Evolutionary conservation across 73 alveolate species (phyloP).

Genomic region (Symbiodinium pilosum): DNA sequence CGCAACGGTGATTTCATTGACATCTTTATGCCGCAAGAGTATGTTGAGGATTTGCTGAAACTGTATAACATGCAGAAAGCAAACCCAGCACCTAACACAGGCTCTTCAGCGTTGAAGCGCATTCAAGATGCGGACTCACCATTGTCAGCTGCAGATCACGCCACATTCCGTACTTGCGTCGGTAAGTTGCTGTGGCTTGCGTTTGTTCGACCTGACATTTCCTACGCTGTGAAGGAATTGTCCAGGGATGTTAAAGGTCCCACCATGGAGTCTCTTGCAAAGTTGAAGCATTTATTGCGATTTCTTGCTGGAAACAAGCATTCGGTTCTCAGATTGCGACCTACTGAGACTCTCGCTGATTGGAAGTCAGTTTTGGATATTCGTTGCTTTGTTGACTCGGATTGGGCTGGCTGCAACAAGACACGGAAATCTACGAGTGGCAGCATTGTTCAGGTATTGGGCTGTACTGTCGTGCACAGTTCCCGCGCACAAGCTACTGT

Average conservation of each 20-base stretch:
- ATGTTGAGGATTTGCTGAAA: too few relatives aligned
- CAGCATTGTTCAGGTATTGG: neutral
- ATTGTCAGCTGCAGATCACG: neutral
- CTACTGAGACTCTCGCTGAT: neutral
- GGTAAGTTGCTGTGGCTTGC: neutral
- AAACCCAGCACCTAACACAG: neutral
- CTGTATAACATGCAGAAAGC: too few relatives aligned
- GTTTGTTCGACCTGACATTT: neutral
- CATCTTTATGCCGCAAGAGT: too few relatives aligned
- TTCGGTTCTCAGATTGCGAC: neutral
- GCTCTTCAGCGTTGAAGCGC: neutral
- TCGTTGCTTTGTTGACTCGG: neutral
- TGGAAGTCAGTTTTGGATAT: neutral
- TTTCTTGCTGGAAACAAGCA: neutral
- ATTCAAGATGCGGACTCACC: neutral
- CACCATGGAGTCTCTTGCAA: neutral
- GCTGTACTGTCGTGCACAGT: neutral
- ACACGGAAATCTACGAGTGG: neutral
- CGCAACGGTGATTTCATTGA: too few relatives aligned
- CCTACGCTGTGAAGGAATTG: neutral
- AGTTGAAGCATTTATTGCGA: neutral
- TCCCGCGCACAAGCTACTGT: neutral
- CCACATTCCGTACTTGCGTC: neutral
- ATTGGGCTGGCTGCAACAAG: neutral
- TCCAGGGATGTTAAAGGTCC: neutral